These are phyloP conservation scores for Pachyrhizus erosus DNA, from an alignment of 306 rosid species.

Conservation along the genomic window DNA sequence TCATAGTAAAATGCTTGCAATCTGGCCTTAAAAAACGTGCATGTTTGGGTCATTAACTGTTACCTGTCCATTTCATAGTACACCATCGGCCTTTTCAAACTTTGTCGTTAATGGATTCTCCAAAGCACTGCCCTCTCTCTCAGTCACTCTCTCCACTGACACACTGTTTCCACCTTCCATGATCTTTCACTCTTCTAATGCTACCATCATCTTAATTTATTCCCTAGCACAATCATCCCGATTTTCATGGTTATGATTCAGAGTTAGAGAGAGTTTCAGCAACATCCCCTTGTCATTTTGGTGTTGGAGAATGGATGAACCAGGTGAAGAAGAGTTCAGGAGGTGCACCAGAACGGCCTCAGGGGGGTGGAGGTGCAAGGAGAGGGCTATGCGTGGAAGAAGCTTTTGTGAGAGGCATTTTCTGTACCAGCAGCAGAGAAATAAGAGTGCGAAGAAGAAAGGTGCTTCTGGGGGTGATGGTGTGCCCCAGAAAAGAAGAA, in stretches of 20 bases:
- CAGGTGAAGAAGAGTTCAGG: conserved; percentile 8
- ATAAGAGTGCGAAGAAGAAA: neutral
- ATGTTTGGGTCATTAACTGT: neutral
- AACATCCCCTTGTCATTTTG: neutral
- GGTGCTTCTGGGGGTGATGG: conserved; percentile 17
- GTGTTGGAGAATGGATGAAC: conserved; percentile 40
- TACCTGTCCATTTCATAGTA: neutral
- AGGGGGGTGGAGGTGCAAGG: conserved; percentile 46
- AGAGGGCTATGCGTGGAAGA: conserved; percentile 40
- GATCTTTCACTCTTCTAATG: neutral
- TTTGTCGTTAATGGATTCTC: neutral
- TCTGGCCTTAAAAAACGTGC: neutral
- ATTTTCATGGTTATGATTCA: neutral
- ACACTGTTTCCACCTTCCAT: neutral
- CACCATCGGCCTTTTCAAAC: neutral
- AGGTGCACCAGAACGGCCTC: conserved; percentile 39
- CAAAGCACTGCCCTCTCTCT: neutral
- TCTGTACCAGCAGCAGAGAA: neutral
- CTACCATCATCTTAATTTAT: neutral
- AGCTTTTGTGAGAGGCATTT: conserved; percentile 18
- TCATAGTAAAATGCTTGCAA: neutral
- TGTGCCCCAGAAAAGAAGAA: conserved; percentile 21
- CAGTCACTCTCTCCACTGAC: neutral
- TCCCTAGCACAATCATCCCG: neutral
- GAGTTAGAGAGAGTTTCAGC: neutral